Evolutionary conservation across 1,284 basidiomycete genomes (phyloP), one percentile per base, ranked within the genome.

Genomic region (Sanghuangporus sanghuang): DNA sequence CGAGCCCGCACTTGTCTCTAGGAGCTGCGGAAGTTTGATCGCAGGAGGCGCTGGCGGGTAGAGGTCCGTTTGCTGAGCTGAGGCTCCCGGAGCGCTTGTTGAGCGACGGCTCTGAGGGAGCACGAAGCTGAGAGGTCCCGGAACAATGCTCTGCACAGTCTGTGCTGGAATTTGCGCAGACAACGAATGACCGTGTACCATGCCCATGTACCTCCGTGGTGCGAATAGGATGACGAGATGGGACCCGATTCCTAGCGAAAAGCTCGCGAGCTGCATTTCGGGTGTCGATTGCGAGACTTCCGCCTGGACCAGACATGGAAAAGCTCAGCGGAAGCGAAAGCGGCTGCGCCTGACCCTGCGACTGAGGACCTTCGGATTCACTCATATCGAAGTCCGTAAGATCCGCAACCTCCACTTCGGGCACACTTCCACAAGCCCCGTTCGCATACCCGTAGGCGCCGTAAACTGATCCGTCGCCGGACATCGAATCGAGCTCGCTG

Each of bases 101-200:
- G 62, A 64, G 27, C 62, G 62, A 36, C 62, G 57, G 39, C 35
- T 50, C 23, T 64, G 62, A 2, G 56, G 57, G 11, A 64, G 62
- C 5, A 64, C 62, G 52, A 59, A 64, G 21, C 49, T 54, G 9
- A 64, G 46, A n/a, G 62, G 62, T 8, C 57, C 57, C 7, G 53
- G 35, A 21, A 52, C 59, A 21, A 52, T 32, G 36, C 39, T 50
- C 27, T 63, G 62, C 6, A 35, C 40, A 7, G 53, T 57, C 40
- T 64, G 57, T 6, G 57, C 39, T 5, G 57, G 32, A 39, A 55
- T 54, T 50, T 64, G 62, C 27, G 57, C 57, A 16, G 62, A 64
- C 6, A 64, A 27, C 7, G 62, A 64, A 27, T 63, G 62, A 5
- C 46, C 35, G 23, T 62, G 61, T 12, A 3, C 61, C 61, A 35